A percentile compares a stretch with the other conserved stretches of the same genome.
These are phyloP conservation scores for Phytophthora constricta DNA, from an alignment of 352 stramenopile genomes.

Conservation along the genomic window DNA sequence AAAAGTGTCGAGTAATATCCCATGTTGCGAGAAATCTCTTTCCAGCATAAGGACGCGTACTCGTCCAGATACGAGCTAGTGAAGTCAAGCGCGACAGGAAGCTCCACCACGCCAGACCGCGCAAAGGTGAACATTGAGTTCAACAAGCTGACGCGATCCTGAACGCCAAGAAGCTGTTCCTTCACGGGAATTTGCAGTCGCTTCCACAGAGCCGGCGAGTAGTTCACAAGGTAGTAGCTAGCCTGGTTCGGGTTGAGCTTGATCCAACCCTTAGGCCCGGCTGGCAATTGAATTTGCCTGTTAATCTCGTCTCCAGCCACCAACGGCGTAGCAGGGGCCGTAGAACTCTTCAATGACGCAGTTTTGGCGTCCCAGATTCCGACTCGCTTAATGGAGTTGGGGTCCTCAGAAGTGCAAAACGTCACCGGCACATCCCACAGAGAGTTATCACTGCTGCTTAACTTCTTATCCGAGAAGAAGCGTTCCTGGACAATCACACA, in stretches of 20 bases:
- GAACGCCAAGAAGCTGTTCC: constrained; percentile 60
- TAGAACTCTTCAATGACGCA: constrained; percentile 23
- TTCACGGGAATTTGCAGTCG: constrained; percentile 70
- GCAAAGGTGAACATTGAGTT: constrained; percentile 94
- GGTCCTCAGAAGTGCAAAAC: constrained; percentile 57
- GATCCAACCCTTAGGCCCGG: constrained; percentile 78
- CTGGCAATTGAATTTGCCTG: constrained; percentile 68
- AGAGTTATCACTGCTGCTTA: constrained; percentile 69
- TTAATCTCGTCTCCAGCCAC: constrained; percentile 87
- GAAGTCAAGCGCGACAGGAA: constrained; percentile 69
- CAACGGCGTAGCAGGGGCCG: constrained; percentile 36
- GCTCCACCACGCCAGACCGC: constrained; percentile 47
- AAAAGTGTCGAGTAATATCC: constrained; percentile 62
- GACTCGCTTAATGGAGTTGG: constrained; percentile 50
- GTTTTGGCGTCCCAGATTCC: constrained; percentile 78
- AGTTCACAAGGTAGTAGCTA: constrained; percentile 95
- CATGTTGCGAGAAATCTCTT: constrained; percentile 66
- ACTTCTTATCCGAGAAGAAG: constrained; percentile 91
- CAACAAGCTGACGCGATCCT: constrained; percentile 93
- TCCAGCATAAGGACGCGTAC: constrained; percentile 68
- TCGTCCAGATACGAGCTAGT: constrained; percentile 63
- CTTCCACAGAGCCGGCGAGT: constrained; percentile 87
- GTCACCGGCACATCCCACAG: constrained; percentile 91
- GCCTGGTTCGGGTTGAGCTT: constrained; percentile 97
- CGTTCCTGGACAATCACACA: constrained; percentile 91